Conservation (phyloP, 305 asterid species). For the Plantago coronopus region DNA sequence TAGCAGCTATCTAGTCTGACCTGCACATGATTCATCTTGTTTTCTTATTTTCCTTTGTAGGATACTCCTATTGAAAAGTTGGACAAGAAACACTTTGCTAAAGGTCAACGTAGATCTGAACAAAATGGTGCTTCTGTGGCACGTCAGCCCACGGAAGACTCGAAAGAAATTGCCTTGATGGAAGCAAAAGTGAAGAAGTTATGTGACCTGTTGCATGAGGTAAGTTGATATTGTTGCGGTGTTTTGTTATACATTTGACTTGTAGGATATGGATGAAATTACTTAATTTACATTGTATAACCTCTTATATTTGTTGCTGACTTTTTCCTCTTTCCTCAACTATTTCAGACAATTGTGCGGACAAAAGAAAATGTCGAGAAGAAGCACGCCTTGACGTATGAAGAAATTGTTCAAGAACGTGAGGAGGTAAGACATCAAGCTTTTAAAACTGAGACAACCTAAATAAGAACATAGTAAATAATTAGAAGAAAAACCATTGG, state of each 20-base stretch:
- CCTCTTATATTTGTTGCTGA: constrained; percentile 9
- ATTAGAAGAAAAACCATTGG: not conserved
- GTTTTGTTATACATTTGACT: constrained; percentile 12
- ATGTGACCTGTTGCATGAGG: constrained; percentile 81
- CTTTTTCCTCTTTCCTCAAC: constrained; percentile 21
- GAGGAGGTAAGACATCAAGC: constrained; percentile 60
- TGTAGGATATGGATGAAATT: constrained; percentile 4
- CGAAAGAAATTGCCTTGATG: constrained; percentile 74
- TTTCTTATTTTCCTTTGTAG: constrained; percentile 38
- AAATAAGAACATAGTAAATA: not conserved
- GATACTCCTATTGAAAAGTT: constrained; percentile 73
- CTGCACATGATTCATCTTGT: constrained; percentile 23
- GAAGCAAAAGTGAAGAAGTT: constrained; percentile 77
- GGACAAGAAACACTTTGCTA: constrained; percentile 79
- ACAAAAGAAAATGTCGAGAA: constrained; percentile 94
- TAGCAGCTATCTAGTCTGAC: constrained; percentile 3
- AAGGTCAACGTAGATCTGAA: constrained; percentile 52
- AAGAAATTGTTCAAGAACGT: constrained; percentile 95
- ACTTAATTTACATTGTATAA: no score
- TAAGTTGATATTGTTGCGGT: constrained; percentile 22
- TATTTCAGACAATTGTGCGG: constrained; percentile 67
- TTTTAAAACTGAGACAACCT: constrained; percentile 2
- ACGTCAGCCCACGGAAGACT: constrained; percentile 47
- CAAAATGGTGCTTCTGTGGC: constrained; percentile 47
- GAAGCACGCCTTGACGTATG: constrained; percentile 94